Evolutionary conservation across 306 rosid species (phyloP).

Genomic region (Phaseolus lunatus): DNA sequence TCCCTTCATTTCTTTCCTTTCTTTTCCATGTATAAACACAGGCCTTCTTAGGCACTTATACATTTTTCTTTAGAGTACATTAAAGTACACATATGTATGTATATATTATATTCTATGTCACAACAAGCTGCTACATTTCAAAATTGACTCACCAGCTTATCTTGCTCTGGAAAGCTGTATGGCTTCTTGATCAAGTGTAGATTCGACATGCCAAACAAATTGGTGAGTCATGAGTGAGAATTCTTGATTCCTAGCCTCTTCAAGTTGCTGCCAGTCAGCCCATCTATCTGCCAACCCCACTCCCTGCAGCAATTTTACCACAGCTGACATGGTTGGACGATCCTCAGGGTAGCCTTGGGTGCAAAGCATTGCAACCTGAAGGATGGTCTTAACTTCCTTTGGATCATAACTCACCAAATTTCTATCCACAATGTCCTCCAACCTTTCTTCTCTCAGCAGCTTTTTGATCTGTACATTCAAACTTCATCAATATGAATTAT

Average conservation of each 20-base stretch:
- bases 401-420: conserved; percentile 65
- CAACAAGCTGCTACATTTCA: conserved; percentile 33
- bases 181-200: conserved; percentile 85
- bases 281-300: conserved; percentile 78
- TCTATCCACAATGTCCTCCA: conserved; percentile 76
- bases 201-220: conserved; percentile 82
- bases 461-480: conserved; percentile 65
- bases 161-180: conserved; percentile 84
- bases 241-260: conserved; percentile 64
- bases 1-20: conserved; percentile 28
- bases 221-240: conserved; percentile 61
- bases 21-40: conserved; percentile 16
- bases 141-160: conserved; percentile 54
- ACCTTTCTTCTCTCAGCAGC: conserved; percentile 75
- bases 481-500: conserved; percentile 10
- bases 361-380: conserved; percentile 88
- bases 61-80: conserved; percentile 10
- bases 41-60: conserved; percentile 9
- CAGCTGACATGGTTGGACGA: conserved; percentile 81
- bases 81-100: conserved; percentile 12
- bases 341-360: conserved; percentile 74
- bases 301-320: conserved; percentile 70
- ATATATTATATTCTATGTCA: conserved; percentile 3
- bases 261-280: conserved; percentile 84
- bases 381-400: conserved; percentile 69